phyloP scores from a whole-genome alignment of 2,329 filamentous ascomycete genomes.

The Calonectria pseudoreteaudii region DNA sequence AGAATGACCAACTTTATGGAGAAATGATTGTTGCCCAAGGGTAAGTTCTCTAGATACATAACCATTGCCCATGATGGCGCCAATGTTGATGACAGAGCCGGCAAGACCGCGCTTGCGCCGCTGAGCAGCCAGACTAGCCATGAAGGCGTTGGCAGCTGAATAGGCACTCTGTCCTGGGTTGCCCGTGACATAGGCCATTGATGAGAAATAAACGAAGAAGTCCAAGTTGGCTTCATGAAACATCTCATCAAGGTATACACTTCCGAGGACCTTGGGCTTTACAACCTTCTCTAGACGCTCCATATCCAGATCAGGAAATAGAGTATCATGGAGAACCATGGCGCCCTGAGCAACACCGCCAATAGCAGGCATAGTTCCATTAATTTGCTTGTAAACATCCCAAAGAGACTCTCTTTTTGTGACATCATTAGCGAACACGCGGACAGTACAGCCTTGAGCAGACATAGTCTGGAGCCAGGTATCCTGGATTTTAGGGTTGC shows the following conservation, averaged over 20 bases:
- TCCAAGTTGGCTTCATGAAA: constrained; percentile 47
- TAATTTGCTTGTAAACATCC: constrained; percentile 28
- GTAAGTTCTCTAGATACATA: constrained; percentile 44
- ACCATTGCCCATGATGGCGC: constrained; percentile 53
- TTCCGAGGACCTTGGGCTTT: constrained; percentile 54
- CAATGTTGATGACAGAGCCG: constrained; percentile 54
- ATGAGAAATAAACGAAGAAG: constrained; percentile 58
- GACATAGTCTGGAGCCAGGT: constrained; percentile 38
- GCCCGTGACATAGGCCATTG: constrained; percentile 48
- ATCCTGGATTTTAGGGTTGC: constrained; percentile 49
- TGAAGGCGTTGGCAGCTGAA: constrained; percentile 52
- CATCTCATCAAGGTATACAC: constrained; percentile 45
- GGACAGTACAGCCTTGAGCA: constrained; percentile 10
- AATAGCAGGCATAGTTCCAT: constrained; percentile 47
- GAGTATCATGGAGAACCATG: constrained; percentile 55
- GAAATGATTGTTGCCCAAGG: neutral
- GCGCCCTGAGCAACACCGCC: constrained; percentile 57
- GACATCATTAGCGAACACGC: constrained; percentile 22
- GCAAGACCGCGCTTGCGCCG: constrained; percentile 48
- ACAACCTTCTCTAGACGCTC: constrained; percentile 44
- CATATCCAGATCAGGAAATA: constrained; percentile 46
- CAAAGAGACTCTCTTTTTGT: constrained; percentile 17
- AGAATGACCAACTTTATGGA: constrained; percentile 13
- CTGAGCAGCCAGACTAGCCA: constrained; percentile 45
- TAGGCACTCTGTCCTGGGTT: constrained; percentile 53